Evolutionary conservation across 352 stramenopile species (phyloP), one percentile per base, ranked within the genome.

Genomic region (Phytopythium delawarense): DNA sequence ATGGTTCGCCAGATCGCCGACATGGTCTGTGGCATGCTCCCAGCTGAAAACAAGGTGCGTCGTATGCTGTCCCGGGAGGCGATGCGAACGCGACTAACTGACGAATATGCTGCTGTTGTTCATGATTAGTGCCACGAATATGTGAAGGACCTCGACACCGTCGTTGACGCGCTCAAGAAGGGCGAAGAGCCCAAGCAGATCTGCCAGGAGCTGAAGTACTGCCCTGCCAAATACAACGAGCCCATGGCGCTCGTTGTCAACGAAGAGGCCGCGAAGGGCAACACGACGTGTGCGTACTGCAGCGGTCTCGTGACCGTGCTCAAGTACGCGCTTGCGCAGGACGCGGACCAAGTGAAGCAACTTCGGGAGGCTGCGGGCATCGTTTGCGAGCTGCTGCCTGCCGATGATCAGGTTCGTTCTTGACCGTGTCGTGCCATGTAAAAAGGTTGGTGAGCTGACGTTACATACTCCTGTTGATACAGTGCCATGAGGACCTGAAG

Each of bases 141-240:
- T 23, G 71, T 92, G 30, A 72, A 75, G 42, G 66, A 89, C 30
- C 73, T 90, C 39, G 81, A 88, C 37, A 58, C 73, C 45, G 74
- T 90, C 53, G 71, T 92, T 7, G 75, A 89, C 53, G 78, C 69
- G 50, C 71, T 92, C 7, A 75, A 83, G 61, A 89, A 85, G 69
- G 83, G 81, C 11, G 76, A 89, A 23, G 67, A 78, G 12, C 77
- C 77, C 1, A 82, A 79, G 44, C 58, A 69, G 28, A 87, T 92
- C 51, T 92, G 83, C 49, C 60, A 78, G n/a, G 74, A 89, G 42
- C 62, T 92, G 59, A 76, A 88, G 62, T 85, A 87, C 35, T 90
- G 83, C 35, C 55, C 50, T n/a, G 32, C 55, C 2, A 60, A 69
- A 28, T 61, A 12, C 37, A 13, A 65, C 4, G 53, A 20, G 35